Evolutionary conservation across 2,329 filamentous ascomycete species (phyloP).

Genomic region (Saccharata proteae): DNA sequence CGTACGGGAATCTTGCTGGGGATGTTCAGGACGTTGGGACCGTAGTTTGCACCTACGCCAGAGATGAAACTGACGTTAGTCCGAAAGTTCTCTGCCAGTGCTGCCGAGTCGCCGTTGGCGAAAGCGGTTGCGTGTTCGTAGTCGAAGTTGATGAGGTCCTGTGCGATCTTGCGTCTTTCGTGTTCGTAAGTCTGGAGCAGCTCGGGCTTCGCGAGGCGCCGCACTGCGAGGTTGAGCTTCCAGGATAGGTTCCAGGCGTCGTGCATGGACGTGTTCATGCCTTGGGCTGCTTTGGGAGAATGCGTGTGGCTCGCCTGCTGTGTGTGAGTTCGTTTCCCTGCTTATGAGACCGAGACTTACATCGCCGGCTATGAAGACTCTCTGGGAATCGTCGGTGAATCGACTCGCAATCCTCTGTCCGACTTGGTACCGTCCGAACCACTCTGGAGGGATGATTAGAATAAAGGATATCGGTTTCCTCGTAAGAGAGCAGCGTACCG

Average conservation of each 20-base stretch:
- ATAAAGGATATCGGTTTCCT: background rate
- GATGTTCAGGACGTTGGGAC: slow-evolving; percentile 50
- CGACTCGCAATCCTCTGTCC: slow-evolving; percentile 35
- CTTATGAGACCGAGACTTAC: slow-evolving; percentile 13
- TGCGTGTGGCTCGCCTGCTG: slow-evolving; percentile 27
- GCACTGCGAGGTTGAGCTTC: slow-evolving; percentile 30
- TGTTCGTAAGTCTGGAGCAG: slow-evolving; percentile 29
- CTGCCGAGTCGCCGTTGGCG: slow-evolving; percentile 49
- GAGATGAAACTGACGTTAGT: slow-evolving; percentile 64
- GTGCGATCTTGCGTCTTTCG: slow-evolving; percentile 30
- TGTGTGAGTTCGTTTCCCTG: slow-evolving; percentile 2
- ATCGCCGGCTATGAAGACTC: slow-evolving; percentile 39
- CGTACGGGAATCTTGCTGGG: slow-evolving; percentile 40
- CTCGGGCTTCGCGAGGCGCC: slow-evolving; percentile 24
- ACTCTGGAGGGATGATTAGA: slow-evolving; percentile 21
- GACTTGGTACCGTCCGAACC: slow-evolving; percentile 40
- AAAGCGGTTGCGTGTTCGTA: slow-evolving; percentile 39
- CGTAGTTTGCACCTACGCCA: slow-evolving; percentile 58
- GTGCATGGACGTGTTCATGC: slow-evolving; percentile 35
- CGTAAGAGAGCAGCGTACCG: slow-evolving; percentile 14
- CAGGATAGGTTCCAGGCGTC: slow-evolving; percentile 33
- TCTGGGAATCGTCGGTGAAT: slow-evolving; percentile 30
- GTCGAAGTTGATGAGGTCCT: slow-evolving; percentile 33
- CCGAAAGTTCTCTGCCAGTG: slow-evolving; percentile 55
- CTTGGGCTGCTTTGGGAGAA: slow-evolving; percentile 31